phyloP scores from a whole-genome alignment of 2,329 filamentous ascomycete genomes.

The Shiraia bambusicola region DNA sequence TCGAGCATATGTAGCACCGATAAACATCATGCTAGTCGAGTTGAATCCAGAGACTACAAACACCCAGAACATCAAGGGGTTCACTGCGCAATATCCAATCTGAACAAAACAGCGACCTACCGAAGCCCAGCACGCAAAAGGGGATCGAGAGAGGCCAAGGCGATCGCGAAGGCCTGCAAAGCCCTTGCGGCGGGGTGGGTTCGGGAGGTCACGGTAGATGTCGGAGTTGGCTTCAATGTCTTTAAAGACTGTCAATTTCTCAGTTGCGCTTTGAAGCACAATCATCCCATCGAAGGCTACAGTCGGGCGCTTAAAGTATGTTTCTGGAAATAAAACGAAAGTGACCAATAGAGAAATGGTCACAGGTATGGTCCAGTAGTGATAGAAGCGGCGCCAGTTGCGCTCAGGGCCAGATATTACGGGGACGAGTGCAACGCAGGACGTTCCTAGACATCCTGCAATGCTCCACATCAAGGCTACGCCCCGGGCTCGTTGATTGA shows the following conservation, averaged over 20 bases:
- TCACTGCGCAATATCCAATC: conserved; percentile 29
- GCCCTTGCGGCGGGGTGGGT: conserved; percentile 12
- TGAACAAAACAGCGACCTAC: conserved; percentile 28
- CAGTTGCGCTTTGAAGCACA: conserved; percentile 42
- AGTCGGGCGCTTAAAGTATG: conserved; percentile 46
- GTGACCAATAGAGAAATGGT: conserved; percentile 28
- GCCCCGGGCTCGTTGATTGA: conserved; percentile 40
- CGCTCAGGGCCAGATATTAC: conserved; percentile 25
- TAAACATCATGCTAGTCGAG: conserved; percentile 35
- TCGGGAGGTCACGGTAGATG: conserved; percentile 29
- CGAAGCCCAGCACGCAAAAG: conserved; percentile 29
- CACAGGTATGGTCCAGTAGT: conserved; percentile 30
- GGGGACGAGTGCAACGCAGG: conserved; percentile 28
- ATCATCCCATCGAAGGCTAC: conserved; percentile 48
- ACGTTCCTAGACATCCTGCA: conserved; percentile 24
- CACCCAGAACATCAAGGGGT: conserved; percentile 39
- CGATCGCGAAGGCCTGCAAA: conserved; percentile 9
- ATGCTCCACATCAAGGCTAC: conserved; percentile 41
- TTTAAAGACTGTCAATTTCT: conserved; percentile 44
- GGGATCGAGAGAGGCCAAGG: conserved; percentile 16
- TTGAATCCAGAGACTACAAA: conserved; percentile 28
- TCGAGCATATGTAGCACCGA: conserved; percentile 26
- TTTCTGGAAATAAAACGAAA: conserved; percentile 42
- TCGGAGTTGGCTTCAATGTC: conserved; percentile 32
- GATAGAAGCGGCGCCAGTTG: conserved; percentile 42